Conservation (phyloP, 192 early-diverging fungal species). For the Kappamyces sp. region DNA sequence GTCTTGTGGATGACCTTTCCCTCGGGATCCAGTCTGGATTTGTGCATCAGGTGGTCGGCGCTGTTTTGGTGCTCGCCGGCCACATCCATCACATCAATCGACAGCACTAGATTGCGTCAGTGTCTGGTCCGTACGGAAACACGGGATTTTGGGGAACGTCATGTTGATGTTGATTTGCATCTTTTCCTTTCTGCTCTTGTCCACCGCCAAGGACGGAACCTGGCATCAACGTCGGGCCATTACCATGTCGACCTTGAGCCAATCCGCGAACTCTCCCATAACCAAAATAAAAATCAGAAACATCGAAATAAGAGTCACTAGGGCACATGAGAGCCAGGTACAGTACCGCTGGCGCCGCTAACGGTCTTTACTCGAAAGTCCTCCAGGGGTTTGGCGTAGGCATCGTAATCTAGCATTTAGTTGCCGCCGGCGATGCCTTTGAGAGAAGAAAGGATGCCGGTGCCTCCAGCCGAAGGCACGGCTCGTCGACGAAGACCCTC, state of each 20-base stretch:
- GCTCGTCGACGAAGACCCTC: no score
- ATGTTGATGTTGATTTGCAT: constrained; percentile 86
- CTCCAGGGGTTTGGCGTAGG: constrained; percentile 93
- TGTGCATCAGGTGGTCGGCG: constrained; percentile 71
- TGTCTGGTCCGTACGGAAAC: constrained; percentile 57
- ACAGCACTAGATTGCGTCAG: constrained; percentile 56
- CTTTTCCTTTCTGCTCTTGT: constrained; percentile 78
- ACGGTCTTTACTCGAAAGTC: constrained; percentile 83
- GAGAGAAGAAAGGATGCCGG: no score
- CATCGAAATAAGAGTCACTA: constrained; percentile 73
- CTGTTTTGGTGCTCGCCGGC: constrained; percentile 82
- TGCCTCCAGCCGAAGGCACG: no score
- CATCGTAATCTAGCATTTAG: constrained; percentile 21
- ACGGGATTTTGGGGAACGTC: constrained; percentile 86
- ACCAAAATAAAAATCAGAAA: constrained; percentile 71
- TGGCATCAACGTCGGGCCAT: no score
- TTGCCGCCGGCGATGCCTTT: neutral
- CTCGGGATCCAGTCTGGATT: constrained; percentile 61
- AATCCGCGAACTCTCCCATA: constrained; percentile 77
- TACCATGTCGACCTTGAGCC: constrained; percentile 51
- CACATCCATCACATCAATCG: constrained; percentile 92
- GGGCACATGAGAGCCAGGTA: neutral
- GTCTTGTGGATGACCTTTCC: constrained; percentile 61
- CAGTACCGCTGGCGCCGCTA: constrained; percentile 65
- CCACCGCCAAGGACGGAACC: constrained; percentile 72